Base-by-base conservation (phyloP, 345 rosid genomes). In the Salix arbutifolia region DNA sequence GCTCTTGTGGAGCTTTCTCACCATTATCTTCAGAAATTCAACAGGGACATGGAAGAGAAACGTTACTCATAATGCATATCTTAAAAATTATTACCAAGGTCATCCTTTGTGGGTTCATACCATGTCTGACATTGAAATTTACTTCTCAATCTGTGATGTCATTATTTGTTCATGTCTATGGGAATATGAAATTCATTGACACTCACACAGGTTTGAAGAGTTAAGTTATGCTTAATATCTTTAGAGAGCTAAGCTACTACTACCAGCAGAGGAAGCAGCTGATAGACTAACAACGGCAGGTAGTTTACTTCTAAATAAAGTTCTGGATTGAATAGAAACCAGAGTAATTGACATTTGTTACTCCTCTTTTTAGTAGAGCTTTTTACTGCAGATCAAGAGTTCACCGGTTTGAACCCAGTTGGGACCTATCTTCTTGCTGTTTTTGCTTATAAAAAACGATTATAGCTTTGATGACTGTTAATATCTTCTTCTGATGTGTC, bases 161-260 rank as follows among this genome's bases (percentile, higher is more conserved):
- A 66, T 19, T 33, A 65, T 17, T 38, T 17, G 68, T 33, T 65
- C 42, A 18, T 8, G 44, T 2, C 53, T 44, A 16, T 28, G 44
- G 13, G 28, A 69, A 72, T 69, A 56, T 56, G 26, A 56, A 8
- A 56, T 62, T 72, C 38, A 26, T 8, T 3, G n/a, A 16, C 52
- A 10, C 37, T 69, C 67, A 73, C 74, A 13, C 71, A 73, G 83
- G 53, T 60, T 70, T 52, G 8, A 66, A 28, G 73, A 30, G 37
- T 46, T 16, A 52, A 1, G 71, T 31, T 64, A 68, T 50, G 6
- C 26, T 65, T 35, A 46, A 30, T n/a, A 58, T 23, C 62, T 58
- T 8, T 3, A 8, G 25, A 40, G 70, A 53, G 73, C 7, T 31
- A 71, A 71, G 74, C 30, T 31, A 18, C 25, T 70, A 7, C 56